Conservation (phyloP, 306 rosid species). For the Ochetophila trinervis region DNA sequence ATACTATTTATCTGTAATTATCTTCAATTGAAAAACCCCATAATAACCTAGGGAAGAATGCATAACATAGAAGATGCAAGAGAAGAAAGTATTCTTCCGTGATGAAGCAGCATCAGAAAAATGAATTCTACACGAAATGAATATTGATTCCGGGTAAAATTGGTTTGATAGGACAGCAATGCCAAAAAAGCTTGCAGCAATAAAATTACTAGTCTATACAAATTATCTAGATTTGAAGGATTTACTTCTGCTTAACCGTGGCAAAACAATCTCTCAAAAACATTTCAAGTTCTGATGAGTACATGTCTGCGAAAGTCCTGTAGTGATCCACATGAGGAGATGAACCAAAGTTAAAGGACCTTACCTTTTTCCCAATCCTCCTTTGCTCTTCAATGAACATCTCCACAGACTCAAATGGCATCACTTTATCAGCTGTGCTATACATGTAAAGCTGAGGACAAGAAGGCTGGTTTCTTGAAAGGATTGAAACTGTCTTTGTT, state of each 20-base stretch:
- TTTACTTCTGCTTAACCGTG: constrained; percentile 13
- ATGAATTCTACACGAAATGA: neutral
- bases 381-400: constrained; percentile 65
- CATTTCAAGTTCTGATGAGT: constrained; percentile 47
- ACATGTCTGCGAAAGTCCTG: constrained; percentile 60
- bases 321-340: constrained; percentile 93
- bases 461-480: constrained; percentile 42
- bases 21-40: too few relatives aligned
- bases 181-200: neutral
- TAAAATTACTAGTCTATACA: neutral
- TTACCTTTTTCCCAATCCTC: constrained; percentile 52
- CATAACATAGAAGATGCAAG: too few relatives aligned
- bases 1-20: too few relatives aligned
- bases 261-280: constrained; percentile 57
- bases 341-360: constrained; percentile 55
- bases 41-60: too few relatives aligned
- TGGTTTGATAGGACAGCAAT: neutral
- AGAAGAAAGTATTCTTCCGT: too few relatives aligned
- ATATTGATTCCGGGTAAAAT: neutral
- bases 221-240: constrained; percentile 9
- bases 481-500: constrained; percentile 45
- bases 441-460: constrained; percentile 92
- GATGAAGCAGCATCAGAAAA: too few relatives aligned
- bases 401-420: constrained; percentile 66
- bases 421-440: constrained; percentile 77